phyloP scores from a whole-genome alignment of 208 protist species.

The Crithidia mellificae region DNA sequence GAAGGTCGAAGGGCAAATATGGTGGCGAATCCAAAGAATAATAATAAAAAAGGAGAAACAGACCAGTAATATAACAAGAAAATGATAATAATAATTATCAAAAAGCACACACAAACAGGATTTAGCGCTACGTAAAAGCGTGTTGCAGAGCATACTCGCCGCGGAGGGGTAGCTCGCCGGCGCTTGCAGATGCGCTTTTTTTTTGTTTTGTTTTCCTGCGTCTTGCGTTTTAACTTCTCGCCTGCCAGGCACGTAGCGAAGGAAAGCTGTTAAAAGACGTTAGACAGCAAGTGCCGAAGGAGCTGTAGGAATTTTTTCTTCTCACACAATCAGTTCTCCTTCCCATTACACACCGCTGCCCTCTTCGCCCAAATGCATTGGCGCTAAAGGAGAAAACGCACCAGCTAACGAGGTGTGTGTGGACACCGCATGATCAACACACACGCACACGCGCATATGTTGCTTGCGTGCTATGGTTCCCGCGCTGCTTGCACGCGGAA shows the following conservation, averaged over 20 bases:
- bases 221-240: no score
- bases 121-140: no score
- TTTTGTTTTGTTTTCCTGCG: no score
- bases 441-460: neutral
- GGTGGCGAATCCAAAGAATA: neutral
- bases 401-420: neutral
- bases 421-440: no score
- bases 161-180: no score
- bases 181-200: no score
- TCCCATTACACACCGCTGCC: neutral
- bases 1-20: neutral
- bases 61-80: neutral
- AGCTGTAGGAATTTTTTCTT: no score
- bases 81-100: neutral
- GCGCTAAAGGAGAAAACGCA: neutral
- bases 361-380: constrained; percentile 8
- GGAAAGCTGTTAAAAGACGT: constrained; percentile 8
- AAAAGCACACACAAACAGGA: no score
- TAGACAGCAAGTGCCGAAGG: constrained; percentile 7
- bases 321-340: no score
- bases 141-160: no score
- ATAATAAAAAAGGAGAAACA: neutral
- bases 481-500: neutral
- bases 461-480: neutral
- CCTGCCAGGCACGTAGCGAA: neutral